A percentile compares a stretch with the other conserved stretches of the same genome.
phyloP scores from a whole-genome alignment of 2,329 filamentous ascomycete genomes.

The Fusarium incarnatum region DNA sequence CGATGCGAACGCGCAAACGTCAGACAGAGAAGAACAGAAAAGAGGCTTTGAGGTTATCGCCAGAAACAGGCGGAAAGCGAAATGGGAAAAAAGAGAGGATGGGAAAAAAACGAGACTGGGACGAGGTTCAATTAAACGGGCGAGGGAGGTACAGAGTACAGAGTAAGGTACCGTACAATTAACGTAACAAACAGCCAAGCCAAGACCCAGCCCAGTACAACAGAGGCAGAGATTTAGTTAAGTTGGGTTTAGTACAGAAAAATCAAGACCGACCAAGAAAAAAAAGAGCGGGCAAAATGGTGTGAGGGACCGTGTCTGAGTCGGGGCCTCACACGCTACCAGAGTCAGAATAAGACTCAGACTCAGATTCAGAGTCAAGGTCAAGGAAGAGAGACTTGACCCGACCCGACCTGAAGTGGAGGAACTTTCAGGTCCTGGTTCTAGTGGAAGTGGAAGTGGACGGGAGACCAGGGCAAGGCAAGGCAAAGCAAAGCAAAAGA shows the following conservation, averaged over 20 bases:
- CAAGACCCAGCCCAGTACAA: not conserved
- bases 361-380: conserved; percentile 22
- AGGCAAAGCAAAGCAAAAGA: conserved; percentile 9
- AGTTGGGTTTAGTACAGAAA: conserved; percentile 20
- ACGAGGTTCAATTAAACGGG: conserved; percentile 35
- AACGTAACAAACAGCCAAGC: conserved; percentile 8
- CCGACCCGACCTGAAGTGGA: conserved; percentile 15
- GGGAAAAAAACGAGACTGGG: conserved; percentile 12
- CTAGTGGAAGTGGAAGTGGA: conserved; percentile 20
- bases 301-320: conserved; percentile 43
- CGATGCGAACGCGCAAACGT: conserved; percentile 29
- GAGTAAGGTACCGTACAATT: conserved; percentile 6
- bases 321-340: conserved; percentile 42
- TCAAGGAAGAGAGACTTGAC: conserved; percentile 5
- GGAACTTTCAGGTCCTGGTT: conserved; percentile 26
- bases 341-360: conserved; percentile 16
- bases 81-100: conserved; percentile 25
- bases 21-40: conserved; percentile 6
- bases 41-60: conserved; percentile 16
- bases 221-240: conserved; percentile 11
- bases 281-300: conserved; percentile 30
- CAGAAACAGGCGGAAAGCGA: conserved; percentile 33
- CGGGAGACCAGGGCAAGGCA: conserved; percentile 15
- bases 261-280: conserved; percentile 8
- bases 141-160: conserved; percentile 9